These are phyloP conservation scores for Geosmithia putterillii DNA, from an alignment of 2,329 filamentous ascomycete genomes.

Conservation along the genomic window DNA sequence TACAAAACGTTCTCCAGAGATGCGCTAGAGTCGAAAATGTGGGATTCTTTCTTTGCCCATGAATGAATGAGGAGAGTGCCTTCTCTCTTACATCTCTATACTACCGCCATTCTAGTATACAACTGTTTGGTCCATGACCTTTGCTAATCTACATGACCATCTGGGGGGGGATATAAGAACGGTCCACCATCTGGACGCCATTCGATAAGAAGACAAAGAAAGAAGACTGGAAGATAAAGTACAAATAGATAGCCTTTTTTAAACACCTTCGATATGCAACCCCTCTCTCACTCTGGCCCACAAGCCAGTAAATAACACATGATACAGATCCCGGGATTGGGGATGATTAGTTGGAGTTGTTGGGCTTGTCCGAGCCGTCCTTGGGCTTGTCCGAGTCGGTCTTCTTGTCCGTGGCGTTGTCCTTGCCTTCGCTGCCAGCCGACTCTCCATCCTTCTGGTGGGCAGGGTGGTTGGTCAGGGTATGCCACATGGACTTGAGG, in stretches of 20 bases:
- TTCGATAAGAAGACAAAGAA: constrained; percentile 1
- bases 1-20: background rate
- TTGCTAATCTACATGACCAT: constrained; percentile 13
- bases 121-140: constrained; percentile 8
- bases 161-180: constrained; percentile 8
- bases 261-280: constrained; percentile 23
- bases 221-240: background rate
- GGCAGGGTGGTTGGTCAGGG: constrained; percentile 63
- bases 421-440: constrained; percentile 7
- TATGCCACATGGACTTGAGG: constrained; percentile 87
- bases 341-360: constrained; percentile 14
- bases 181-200: constrained; percentile 14
- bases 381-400: constrained; percentile 8
- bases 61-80: constrained; percentile 20
- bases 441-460: constrained; percentile 25
- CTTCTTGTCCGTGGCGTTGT: constrained; percentile 9
- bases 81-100: constrained; percentile 1
- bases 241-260: constrained; percentile 7
- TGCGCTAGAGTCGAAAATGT: background rate
- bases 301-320: constrained; percentile 4
- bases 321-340: constrained; percentile 6
- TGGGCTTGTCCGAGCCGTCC: constrained; percentile 11
- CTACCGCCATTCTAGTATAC: constrained; percentile 15
- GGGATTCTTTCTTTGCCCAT: background rate
- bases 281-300: background rate